Evolutionary conservation across 495 filamentous ascomycete genomes (phyloP).

Genomic region (Pyronema omphalodes): DNA sequence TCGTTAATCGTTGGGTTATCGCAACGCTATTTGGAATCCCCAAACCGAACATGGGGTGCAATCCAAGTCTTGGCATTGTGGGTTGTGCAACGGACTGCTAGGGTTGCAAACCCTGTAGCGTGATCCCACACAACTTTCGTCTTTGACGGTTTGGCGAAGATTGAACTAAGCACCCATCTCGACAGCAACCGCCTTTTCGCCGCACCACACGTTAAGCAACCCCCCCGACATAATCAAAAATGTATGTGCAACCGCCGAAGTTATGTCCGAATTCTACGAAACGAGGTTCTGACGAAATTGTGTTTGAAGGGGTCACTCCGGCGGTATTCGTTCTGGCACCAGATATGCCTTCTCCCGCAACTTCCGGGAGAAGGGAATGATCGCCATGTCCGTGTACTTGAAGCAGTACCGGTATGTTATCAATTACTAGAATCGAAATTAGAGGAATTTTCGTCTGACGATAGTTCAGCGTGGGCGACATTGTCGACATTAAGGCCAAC

Average conservation of each 20-base stretch:
- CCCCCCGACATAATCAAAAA: constrained; percentile 4
- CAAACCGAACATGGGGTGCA: background rate
- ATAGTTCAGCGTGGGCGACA: constrained; percentile 67
- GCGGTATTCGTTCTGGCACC: constrained; percentile 87
- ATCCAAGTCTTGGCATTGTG: background rate
- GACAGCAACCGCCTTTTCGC: background rate
- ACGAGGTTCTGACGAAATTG: constrained; percentile 7
- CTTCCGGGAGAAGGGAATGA: constrained; percentile 86
- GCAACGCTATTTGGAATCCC: background rate
- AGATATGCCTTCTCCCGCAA: constrained; percentile 87
- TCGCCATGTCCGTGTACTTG: constrained; percentile 79
- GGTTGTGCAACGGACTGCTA: background rate
- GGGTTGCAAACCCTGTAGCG: background rate
- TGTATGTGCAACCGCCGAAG: background rate
- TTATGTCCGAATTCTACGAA: background rate
- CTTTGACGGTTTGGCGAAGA: background rate
- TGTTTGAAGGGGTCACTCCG: constrained; percentile 73
- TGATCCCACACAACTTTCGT: background rate
- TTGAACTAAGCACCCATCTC: too few relatives aligned
- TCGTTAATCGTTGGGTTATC: background rate
- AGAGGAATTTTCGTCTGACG: constrained; percentile 2
- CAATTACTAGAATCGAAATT: constrained; percentile 6
- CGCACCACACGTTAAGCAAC: background rate
- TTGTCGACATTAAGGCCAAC: constrained; percentile 91
- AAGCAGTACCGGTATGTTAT: constrained; percentile 62